These are phyloP conservation scores for Dendrobium catenatum DNA, from an alignment of 106 monocot species.

Conservation along the genomic window DNA sequence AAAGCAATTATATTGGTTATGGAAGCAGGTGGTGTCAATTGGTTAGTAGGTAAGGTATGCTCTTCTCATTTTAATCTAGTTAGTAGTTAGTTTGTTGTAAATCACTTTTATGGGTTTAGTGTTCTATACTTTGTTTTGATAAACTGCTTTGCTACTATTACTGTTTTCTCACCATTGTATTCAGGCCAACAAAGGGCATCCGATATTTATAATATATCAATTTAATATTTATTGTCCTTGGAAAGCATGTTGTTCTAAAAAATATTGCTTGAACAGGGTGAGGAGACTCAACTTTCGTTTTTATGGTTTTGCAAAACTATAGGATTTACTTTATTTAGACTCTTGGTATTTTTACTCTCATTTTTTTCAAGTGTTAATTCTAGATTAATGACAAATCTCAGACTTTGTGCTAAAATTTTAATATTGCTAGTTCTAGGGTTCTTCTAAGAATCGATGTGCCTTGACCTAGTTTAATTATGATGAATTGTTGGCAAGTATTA, in stretches of 20 bases:
- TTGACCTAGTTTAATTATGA: background rate
- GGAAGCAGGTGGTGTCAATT: conserved; percentile 98
- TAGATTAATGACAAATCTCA: background rate
- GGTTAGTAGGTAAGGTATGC: conserved; percentile 96
- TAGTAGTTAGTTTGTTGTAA: background rate
- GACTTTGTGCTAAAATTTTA: background rate
- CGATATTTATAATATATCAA: background rate
- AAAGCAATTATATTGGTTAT: conserved; percentile 75
- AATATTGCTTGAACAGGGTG: no score
- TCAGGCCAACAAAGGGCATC: background rate
- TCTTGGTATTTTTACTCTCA: background rate
- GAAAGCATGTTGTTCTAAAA: background rate
- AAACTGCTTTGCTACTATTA: background rate
- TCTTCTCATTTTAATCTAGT: background rate
- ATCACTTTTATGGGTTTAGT: background rate
- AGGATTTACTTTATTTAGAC: background rate
- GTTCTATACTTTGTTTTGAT: background rate
- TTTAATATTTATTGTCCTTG: background rate
- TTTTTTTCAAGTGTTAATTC: background rate
- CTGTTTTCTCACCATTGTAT: background rate
- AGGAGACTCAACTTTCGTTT: no score
- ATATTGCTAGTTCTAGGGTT: background rate
- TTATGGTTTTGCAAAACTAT: background rate
- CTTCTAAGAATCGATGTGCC: background rate
- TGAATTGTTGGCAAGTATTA: background rate